Base-by-base conservation (phyloP, 2,329 filamentous ascomycete genomes). In the Neopestalotiopsis sp. region DNA sequence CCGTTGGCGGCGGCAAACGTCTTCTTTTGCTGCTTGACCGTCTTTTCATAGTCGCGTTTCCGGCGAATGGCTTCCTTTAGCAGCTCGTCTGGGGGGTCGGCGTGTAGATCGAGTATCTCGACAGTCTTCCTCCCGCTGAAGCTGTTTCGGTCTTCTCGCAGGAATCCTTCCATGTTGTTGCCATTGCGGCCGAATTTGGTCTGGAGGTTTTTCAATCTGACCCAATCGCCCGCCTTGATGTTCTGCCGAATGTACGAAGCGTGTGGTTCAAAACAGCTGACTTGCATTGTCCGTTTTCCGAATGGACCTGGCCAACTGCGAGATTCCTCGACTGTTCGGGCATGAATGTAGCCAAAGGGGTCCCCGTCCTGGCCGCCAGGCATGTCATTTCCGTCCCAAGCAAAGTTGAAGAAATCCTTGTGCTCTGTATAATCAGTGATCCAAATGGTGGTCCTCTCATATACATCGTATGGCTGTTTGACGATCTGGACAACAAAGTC, bases 401-500 rank as follows among this genome's bases (percentile, higher is more conserved):
- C 74, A 63, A 81, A 89, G 45, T 89, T 79, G 72, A 86, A 91
- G 69, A 98, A 90, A 1, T 75, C 69, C 0, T 83, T 75, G 74
- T 98, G 94, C 65, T 88, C 81, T 0, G 94, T 97, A 78, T 95
- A 97, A 79, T 98, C 95, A 0, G 93, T 92, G 20, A 97, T 82
- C 83, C 94, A 94, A 0, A 97, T 72, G 4, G 89, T 88, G 13
- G 88, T 80, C 68, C 80, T 86, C 32, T 86, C 28, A 77, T 75
- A 6, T 73, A 24, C 24, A 38, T 84, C 80, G 58, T 78, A 84
- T 0, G 86, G 86, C 2, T 83, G 79, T 60, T 78, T 83, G 61
- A 94, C 86, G 2, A 97, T 88, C 75, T 95, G 87, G 1, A 88
- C 94, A 20, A 93, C 82, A 1, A 97, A 76, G 76, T 97, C 89